Percentiles rank a stretch among this genome's conserved stretches.
Conservation (phyloP, 495 filamentous ascomycete species). For the Cercophora sp. region DNA sequence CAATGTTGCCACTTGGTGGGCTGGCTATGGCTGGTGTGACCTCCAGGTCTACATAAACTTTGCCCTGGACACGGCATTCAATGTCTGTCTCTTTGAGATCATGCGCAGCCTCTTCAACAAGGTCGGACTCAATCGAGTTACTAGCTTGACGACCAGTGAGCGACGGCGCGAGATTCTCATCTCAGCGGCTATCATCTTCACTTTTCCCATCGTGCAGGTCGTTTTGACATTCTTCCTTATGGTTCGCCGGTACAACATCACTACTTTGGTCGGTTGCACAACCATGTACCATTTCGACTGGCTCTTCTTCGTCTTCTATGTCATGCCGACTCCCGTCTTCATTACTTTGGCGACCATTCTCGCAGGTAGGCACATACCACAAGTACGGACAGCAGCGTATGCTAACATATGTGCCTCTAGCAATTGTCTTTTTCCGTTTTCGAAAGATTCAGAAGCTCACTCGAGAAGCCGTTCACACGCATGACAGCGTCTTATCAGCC, state of each 20-base stretch:
- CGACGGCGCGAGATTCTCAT: conserved; percentile 49
- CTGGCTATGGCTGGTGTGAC: conserved; percentile 77
- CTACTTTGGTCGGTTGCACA: conserved; percentile 69
- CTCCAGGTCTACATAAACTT: conserved; percentile 62
- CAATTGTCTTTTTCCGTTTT: conserved; percentile 63
- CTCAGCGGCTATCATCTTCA: conserved; percentile 66
- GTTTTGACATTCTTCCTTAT: conserved; percentile 66
- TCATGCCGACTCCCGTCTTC: conserved; percentile 64
- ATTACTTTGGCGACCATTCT: conserved; percentile 61
- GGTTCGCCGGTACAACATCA: conserved; percentile 66
- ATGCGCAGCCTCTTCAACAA: conserved; percentile 75
- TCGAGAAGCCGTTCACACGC: conserved; percentile 50
- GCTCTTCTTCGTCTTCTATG: conserved; percentile 61
- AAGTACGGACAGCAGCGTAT: neutral
- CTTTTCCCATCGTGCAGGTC: conserved; percentile 62
- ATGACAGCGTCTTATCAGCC: conserved; percentile 39
- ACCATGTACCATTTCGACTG: conserved; percentile 63
- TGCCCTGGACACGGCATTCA: conserved; percentile 53
- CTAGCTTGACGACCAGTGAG: conserved; percentile 47
- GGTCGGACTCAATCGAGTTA: conserved; percentile 55
- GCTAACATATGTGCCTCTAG: conserved; percentile 35
- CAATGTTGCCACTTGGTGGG: conserved; percentile 63
- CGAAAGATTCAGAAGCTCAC: conserved; percentile 62
- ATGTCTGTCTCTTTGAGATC: conserved; percentile 66
- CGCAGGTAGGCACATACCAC: conserved; percentile 56